Evolutionary conservation across 2,329 filamentous ascomycete genomes (phyloP).

Genomic region (Alternaria solani): DNA sequence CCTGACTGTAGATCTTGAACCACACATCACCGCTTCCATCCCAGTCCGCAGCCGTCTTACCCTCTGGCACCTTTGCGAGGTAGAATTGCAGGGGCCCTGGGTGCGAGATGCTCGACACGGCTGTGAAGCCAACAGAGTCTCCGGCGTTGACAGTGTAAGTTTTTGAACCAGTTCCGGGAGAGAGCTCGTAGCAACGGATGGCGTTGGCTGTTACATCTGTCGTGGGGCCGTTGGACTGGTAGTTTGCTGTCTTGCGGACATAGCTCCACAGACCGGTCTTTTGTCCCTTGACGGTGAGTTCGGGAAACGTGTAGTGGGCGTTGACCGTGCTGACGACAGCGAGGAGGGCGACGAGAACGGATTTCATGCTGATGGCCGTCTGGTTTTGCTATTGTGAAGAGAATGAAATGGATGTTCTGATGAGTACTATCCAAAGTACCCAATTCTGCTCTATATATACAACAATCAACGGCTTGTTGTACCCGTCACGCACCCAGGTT

Average conservation of each 20-base stretch:
- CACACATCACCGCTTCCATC: slow-evolving; percentile 47
- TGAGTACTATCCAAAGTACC: background rate
- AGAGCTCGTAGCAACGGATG: slow-evolving; percentile 47
- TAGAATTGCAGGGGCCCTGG: slow-evolving; percentile 50
- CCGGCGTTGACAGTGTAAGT: slow-evolving; percentile 41
- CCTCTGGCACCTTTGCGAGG: slow-evolving; percentile 48
- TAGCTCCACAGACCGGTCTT: slow-evolving; percentile 43
- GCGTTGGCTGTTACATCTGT: slow-evolving; percentile 39
- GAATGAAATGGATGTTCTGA: slow-evolving; percentile 1
- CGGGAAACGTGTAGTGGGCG: slow-evolving; percentile 48
- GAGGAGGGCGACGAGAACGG: slow-evolving; percentile 31
- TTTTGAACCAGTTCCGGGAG: slow-evolving; percentile 26
- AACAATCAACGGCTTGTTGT: background rate
- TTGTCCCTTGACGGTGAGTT: slow-evolving; percentile 33
- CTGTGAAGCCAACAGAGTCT: slow-evolving; percentile 43
- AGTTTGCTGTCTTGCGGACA: slow-evolving; percentile 48
- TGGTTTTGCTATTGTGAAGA: background rate
- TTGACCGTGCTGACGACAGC: slow-evolving; percentile 31
- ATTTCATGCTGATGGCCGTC: slow-evolving; percentile 36
- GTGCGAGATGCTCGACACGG: slow-evolving; percentile 43
- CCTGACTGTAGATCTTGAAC: slow-evolving; percentile 48
- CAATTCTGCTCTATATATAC: slow-evolving; percentile 17
- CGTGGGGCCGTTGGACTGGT: slow-evolving; percentile 42
- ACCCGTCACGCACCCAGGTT: background rate
- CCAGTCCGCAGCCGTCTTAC: slow-evolving; percentile 38